Percentiles rank a stretch among this genome's conserved stretches.
Evolutionary conservation across 495 filamentous ascomycete genomes (phyloP).

Genomic region (Trichoderma orchidacearum): DNA sequence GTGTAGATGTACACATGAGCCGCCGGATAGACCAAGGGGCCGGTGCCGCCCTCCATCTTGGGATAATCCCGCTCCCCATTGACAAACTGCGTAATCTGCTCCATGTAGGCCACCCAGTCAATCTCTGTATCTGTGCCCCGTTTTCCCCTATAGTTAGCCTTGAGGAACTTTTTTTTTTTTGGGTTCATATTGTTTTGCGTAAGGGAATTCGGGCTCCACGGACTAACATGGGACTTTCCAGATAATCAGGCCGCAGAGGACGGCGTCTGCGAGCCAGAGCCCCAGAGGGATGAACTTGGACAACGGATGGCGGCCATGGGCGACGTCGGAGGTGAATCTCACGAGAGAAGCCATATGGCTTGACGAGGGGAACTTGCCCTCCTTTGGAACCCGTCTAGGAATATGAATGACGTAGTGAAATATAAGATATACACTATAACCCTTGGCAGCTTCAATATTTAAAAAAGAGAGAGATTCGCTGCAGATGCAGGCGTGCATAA

Average conservation of each 20-base stretch:
- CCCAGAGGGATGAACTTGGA: conserved; percentile 37
- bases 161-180: background rate
- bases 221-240: conserved; percentile 74
- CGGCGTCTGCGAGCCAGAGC: conserved; percentile 58
- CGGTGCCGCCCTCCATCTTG: conserved; percentile 73
- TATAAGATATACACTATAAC: too few species aligned
- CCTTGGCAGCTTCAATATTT: too few species aligned
- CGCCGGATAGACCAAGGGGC: conserved; percentile 87
- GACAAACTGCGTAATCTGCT: conserved; percentile 69
- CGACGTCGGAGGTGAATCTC: conserved; percentile 17
- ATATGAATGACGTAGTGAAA: too few species aligned
- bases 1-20: conserved; percentile 88
- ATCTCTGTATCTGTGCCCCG: conserved; percentile 76
- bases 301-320: conserved; percentile 24
- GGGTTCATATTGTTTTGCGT: background rate
- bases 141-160: conserved; percentile 2
- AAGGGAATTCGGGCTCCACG: background rate
- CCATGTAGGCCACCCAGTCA: conserved; percentile 95
- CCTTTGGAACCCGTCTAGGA: too few species aligned
- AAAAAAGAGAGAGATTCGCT: too few species aligned
- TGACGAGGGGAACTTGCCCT: background rate
- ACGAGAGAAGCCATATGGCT: conserved; percentile 3
- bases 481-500: too few species aligned
- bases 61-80: conserved; percentile 82
- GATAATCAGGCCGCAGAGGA: conserved; percentile 63